Conservation (phyloP, 2,329 filamentous ascomycete species). For the Xylaria sp. region DNA sequence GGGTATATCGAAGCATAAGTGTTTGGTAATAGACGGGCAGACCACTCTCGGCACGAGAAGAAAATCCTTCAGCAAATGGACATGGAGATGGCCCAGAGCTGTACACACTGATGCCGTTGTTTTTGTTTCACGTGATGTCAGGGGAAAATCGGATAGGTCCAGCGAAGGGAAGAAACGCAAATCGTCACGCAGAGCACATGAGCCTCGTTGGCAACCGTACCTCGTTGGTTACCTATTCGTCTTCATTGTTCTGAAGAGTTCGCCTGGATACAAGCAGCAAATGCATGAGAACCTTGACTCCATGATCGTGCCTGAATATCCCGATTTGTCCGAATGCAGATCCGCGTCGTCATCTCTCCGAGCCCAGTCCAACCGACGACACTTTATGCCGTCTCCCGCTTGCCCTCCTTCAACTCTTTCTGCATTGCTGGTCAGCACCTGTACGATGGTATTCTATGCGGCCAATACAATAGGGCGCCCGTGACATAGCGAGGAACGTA, state of each 20-base stretch:
- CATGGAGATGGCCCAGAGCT: conserved; percentile 48
- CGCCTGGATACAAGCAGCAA: conserved; percentile 35
- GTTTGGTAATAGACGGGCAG: conserved; percentile 66
- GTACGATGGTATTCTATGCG: background rate
- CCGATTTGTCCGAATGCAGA: conserved; percentile 37
- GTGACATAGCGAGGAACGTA: conserved; percentile 55
- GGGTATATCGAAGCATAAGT: conserved; percentile 49
- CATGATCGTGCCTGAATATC: conserved; percentile 39
- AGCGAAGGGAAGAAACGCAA: conserved; percentile 1
- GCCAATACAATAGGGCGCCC: background rate
- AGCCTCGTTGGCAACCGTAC: conserved; percentile 31
- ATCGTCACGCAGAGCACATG: conserved; percentile 4
- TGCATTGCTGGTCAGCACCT: conserved; percentile 28
- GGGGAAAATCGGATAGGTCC: background rate
- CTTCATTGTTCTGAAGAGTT: conserved; percentile 37
- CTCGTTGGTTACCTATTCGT: conserved; percentile 36
- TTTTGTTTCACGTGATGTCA: conserved; percentile 15
- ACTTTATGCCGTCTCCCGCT: conserved; percentile 76
- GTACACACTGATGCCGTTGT: conserved; percentile 55
- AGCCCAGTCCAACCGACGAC: conserved; percentile 28
- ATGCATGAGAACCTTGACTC: conserved; percentile 41
- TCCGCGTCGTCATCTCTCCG: conserved; percentile 32
- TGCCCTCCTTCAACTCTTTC: conserved; percentile 98
- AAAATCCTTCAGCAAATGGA: conserved; percentile 51
- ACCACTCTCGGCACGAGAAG: conserved; percentile 53